phyloP scores from a whole-genome alignment of 768 basidiomycete genomes.

The Boletus vermiculosoides region DNA sequence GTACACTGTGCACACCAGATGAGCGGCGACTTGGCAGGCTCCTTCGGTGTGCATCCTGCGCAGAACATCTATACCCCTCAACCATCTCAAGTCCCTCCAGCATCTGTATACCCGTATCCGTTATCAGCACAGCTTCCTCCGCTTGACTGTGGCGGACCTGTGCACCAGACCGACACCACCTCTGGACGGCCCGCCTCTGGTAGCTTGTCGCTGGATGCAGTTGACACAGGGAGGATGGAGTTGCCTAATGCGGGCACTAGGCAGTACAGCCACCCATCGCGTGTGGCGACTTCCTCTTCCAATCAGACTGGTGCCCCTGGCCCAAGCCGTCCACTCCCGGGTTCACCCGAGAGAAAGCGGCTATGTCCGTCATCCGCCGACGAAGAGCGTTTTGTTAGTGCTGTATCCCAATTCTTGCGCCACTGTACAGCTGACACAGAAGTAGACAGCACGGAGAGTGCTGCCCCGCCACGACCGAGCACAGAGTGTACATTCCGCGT shows the following conservation, averaged over 20 bases:
- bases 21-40: not conserved
- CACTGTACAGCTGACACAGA: constrained; percentile 18
- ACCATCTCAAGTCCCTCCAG: not conserved
- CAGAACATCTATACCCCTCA: not conserved
- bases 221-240: constrained; percentile 9
- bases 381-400: constrained; percentile 14
- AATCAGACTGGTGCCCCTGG: constrained; percentile 6
- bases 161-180: not conserved
- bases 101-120: not conserved
- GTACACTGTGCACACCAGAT: not conserved
- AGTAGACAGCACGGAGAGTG: constrained; percentile 21
- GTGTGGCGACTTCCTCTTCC: constrained; percentile 15
- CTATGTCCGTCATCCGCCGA: constrained; percentile 3
- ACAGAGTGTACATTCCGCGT: constrained; percentile 10
- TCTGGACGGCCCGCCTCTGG: not conserved
- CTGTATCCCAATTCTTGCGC: constrained; percentile 1
- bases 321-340: constrained; percentile 12
- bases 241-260: not conserved
- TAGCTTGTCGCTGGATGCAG: not conserved
- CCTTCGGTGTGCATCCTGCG: not conserved
- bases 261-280: constrained; percentile 21
- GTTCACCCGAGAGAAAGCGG: constrained; percentile 24
- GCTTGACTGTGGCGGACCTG: not conserved
- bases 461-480: constrained; percentile 15
- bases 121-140: constrained; percentile 1